Evolutionary conservation across 768 basidiomycete genomes (phyloP), one percentile per base, ranked within the genome.

Genomic region (Strobilomyces dryophilus): DNA sequence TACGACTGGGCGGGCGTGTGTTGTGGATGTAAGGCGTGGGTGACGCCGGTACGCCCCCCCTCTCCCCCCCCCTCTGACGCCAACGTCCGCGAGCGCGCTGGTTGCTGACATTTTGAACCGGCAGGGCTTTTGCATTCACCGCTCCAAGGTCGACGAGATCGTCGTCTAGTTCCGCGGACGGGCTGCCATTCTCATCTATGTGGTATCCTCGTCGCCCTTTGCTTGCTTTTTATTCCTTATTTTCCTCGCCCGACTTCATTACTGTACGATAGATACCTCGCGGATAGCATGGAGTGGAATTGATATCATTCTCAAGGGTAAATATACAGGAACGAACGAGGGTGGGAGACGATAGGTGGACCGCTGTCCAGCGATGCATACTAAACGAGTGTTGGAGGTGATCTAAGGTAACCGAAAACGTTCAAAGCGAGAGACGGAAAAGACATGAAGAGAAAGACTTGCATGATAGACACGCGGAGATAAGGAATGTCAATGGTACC

Each of bases 1-100:
- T 98, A 85, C 61, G 94, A 97, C 66, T 99, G 97, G 97, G 92
- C 94, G 5, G 95, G 95, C 0, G 84, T 91, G 27, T 82, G 85
- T 62, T 95, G 94, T 65, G 87, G 90, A 21, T 98, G 94, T 65
- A 89, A 86, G 61, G 83, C 85, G 63, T 98, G 94, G 94, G 89
- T 95, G 26, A 86, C 85, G 9, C 94, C 94, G 41, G 93, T 94
- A 45, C 24, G 59, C 34, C 8, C 8, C 17, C 17, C 4, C 10
- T 15, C 21, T 12, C 3, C 37, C 37, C 20, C n/a, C 5, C 18
- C 20, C 37, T n/a, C n/a, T 24, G 24, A 24, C 24, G 24, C 24
- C 24, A 24, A 24, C 24, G 24, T 24, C 24, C 24, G 24, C 24
- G 24, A 24, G 26, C 47, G 14, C 20, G 37, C 21, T 7, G 18